These are phyloP conservation scores for Rhodomyrtus psidioides DNA, from an alignment of 441 rosid genomes.

Conservation along the genomic window DNA sequence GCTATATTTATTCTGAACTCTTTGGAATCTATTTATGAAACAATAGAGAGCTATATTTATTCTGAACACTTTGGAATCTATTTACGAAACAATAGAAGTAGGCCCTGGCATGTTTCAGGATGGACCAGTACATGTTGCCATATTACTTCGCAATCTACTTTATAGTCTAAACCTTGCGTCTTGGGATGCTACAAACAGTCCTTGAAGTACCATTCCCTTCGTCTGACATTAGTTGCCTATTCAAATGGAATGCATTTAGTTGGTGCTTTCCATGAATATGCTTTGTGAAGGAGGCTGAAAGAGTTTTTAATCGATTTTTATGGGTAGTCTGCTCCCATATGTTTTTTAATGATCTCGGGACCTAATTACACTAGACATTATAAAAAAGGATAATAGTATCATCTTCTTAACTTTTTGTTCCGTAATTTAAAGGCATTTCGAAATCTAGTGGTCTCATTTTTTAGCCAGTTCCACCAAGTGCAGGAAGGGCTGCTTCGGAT, in stretches of 20 bases:
- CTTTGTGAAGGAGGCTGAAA: neutral
- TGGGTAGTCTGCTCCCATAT: neutral
- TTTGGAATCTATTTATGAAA: neutral
- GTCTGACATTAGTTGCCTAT: neutral
- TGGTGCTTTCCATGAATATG: neutral
- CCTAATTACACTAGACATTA: neutral
- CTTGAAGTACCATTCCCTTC: neutral
- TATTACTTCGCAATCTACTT: neutral
- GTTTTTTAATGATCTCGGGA: neutral
- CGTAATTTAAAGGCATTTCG: neutral
- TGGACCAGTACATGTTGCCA: neutral
- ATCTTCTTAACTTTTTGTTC: neutral
- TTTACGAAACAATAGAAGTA: neutral
- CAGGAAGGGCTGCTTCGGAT: constrained; percentile 55
- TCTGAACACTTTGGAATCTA: neutral
- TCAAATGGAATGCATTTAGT: neutral
- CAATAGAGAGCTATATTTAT: neutral
- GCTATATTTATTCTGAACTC: neutral
- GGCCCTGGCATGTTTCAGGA: neutral
- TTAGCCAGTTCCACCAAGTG: constrained; percentile 35
- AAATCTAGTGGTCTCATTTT: neutral
- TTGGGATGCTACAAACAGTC: neutral
- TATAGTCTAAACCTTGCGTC: neutral
- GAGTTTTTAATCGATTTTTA: neutral
- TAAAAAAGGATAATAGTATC: neutral